phyloP scores from a whole-genome alignment of 352 stramenopile genomes.

The Aphanomyces astaci region DNA sequence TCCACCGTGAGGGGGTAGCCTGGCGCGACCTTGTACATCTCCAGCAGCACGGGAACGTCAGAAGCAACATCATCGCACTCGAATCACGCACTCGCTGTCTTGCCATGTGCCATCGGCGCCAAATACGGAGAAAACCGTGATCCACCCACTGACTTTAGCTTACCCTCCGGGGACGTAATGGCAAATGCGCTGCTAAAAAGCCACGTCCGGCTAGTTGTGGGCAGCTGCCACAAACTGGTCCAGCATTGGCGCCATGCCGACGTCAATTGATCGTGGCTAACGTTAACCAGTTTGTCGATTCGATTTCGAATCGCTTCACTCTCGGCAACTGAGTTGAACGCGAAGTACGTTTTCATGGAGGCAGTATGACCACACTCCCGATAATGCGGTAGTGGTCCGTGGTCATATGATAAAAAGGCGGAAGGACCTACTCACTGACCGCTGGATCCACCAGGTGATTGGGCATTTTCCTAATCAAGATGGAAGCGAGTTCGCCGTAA shows the following conservation, averaged over 20 bases:
- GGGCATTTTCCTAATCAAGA: conserved; percentile 7
- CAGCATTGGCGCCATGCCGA: too few species aligned
- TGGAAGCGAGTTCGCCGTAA: background rate
- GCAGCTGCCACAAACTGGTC: conserved; percentile 10
- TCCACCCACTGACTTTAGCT: conserved; percentile 2
- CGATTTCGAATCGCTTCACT: conserved; percentile 10
- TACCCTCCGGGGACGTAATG: background rate
- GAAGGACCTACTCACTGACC: background rate
- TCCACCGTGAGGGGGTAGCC: conserved; percentile 16
- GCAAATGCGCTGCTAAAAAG: conserved; percentile 11
- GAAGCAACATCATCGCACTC: background rate
- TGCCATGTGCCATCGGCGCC: background rate
- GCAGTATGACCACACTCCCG: conserved; percentile 17
- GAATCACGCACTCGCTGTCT: background rate
- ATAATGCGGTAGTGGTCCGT: conserved; percentile 15
- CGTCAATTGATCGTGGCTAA: too few species aligned
- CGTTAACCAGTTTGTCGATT: background rate
- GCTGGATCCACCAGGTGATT: conserved; percentile 2
- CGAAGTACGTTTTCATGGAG: conserved; percentile 6
- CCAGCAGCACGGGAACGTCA: background rate
- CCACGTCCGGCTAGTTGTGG: background rate
- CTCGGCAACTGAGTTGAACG: background rate
- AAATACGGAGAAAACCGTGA: conserved; percentile 5
- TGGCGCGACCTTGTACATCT: conserved; percentile 1
- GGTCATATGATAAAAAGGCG: conserved; percentile 5